Evolutionary conservation across 441 rosid genomes (phyloP).

Genomic region (Adansonia rubrostipa): DNA sequence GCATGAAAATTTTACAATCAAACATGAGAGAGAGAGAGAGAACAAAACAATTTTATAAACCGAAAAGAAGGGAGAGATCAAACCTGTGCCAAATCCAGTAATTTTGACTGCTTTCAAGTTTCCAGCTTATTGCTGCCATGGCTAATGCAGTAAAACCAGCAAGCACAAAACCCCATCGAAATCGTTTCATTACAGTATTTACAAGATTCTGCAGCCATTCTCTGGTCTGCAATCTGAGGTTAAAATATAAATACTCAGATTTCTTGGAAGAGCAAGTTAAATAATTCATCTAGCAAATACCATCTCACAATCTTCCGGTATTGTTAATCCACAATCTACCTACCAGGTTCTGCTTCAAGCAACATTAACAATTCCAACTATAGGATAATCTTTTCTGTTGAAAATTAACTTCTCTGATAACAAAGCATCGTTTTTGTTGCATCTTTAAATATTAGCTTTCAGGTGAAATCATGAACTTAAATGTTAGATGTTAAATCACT

Average conservation of each 20-base stretch:
- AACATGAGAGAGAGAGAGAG: conserved; percentile 20
- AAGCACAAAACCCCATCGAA: conserved; percentile 69
- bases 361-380: not conserved
- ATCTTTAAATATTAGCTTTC: not conserved
- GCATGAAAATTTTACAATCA: conserved; percentile 42
- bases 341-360: not conserved
- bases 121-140: conserved; percentile 89
- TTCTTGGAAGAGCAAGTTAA: conserved; percentile 19
- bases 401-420: not conserved
- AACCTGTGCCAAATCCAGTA: conserved; percentile 99
- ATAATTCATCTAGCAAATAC: conserved; percentile 6
- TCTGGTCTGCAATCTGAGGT: conserved; percentile 56
- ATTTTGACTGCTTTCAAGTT: conserved; percentile 76
- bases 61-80: conserved; percentile 6
- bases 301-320: conserved; percentile 10
- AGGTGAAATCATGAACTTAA: conserved; percentile 7
- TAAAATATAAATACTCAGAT: conserved; percentile 15
- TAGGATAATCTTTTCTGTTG: not conserved
- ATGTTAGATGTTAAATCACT: not conserved
- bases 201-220: conserved; percentile 61
- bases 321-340: not conserved
- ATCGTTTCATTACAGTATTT: conserved; percentile 63
- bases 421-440: not conserved
- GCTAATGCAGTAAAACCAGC: conserved; percentile 69
- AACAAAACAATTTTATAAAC: conserved; percentile 25